Evolutionary conservation across 1,284 basidiomycete species (phyloP).

Genomic region (Phellopilus nigrolimitatus): DNA sequence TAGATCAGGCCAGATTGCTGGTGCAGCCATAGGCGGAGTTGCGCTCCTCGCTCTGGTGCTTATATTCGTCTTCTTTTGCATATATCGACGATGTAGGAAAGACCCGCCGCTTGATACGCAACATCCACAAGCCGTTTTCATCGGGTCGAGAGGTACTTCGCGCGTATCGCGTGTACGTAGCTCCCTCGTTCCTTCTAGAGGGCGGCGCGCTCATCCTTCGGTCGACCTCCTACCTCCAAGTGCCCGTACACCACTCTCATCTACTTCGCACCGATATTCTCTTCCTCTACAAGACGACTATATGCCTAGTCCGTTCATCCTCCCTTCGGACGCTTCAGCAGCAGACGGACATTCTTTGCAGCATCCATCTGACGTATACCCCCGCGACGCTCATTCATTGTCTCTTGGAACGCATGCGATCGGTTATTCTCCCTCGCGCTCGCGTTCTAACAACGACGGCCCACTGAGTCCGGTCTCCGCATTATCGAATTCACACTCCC

Average conservation of each 20-base stretch:
- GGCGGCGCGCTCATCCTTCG: slow-evolving; percentile 12
- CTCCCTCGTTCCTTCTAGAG: slow-evolving; percentile 6
- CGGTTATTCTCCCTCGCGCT: background rate
- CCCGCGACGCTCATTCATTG: background rate
- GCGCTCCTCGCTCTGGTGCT: slow-evolving; percentile 47
- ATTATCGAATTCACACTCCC: slow-evolving; percentile 6
- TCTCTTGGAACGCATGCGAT: background rate
- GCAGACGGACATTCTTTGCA: slow-evolving; percentile 16
- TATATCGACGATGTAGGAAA: slow-evolving; percentile 32
- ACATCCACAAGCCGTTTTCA: slow-evolving; percentile 3
- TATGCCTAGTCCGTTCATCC: slow-evolving; percentile 26
- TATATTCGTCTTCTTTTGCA: slow-evolving; percentile 46
- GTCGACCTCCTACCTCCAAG: slow-evolving; percentile 15
- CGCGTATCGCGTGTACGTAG: slow-evolving; percentile 12
- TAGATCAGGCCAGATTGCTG: slow-evolving; percentile 46
- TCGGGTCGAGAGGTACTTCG: slow-evolving; percentile 12
- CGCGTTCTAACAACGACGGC: slow-evolving; percentile 3
- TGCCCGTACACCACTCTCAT: background rate
- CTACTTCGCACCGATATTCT: background rate
- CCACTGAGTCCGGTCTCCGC: slow-evolving; percentile 6
- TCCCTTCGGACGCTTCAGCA: slow-evolving; percentile 21
- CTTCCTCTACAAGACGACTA: slow-evolving; percentile 23
- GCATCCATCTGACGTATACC: background rate
- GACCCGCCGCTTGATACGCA: background rate
- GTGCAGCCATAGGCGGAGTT: slow-evolving; percentile 53